These are phyloP conservation scores for Scheffersomyces coipomensis DNA, from an alignment of 805 yeast species.

Conservation along the genomic window DNA sequence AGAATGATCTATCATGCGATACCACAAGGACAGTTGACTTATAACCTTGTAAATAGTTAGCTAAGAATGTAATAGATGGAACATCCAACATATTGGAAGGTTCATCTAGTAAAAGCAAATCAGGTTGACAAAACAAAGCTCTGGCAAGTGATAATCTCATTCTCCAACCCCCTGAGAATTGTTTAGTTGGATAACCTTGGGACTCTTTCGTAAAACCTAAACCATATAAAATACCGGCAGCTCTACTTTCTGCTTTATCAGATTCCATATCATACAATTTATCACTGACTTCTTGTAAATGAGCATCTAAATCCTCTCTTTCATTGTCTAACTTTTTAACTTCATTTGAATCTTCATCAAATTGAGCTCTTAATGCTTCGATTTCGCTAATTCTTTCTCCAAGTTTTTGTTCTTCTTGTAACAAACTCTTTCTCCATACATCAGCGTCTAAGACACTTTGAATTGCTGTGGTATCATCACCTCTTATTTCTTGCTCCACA, in stretches of 20 bases:
- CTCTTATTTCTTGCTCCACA: slow-evolving; percentile 95
- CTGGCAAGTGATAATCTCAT: slow-evolving; percentile 98
- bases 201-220: slow-evolving; percentile 90
- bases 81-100: slow-evolving; percentile 99
- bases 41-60: slow-evolving; percentile 84
- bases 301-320: slow-evolving; percentile 78
- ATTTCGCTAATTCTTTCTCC: slow-evolving; percentile 75
- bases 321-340: slow-evolving; percentile 83
- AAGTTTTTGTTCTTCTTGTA: slow-evolving; percentile 72
- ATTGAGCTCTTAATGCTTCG: slow-evolving; percentile 64
- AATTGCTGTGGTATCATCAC: slow-evolving; percentile 87
- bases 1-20: slow-evolving; percentile 95
- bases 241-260: slow-evolving; percentile 96
- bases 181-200: slow-evolving; percentile 78
- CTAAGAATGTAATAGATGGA: slow-evolving; percentile 92
- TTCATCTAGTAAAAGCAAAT: slow-evolving; percentile 88
- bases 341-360: slow-evolving; percentile 75
- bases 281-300: slow-evolving; percentile 74
- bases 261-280: slow-evolving; percentile 91
- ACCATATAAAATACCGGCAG: slow-evolving; percentile 90
- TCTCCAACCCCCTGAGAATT: slow-evolving; percentile 99
- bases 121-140: slow-evolving; percentile 97
- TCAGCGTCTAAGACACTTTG: slow-evolving; percentile 99
- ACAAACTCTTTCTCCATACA: slow-evolving; percentile 93
- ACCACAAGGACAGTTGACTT: slow-evolving; percentile 93